Base-by-base conservation (phyloP, 306 rosid species). In the Ormosia emarginata region DNA sequence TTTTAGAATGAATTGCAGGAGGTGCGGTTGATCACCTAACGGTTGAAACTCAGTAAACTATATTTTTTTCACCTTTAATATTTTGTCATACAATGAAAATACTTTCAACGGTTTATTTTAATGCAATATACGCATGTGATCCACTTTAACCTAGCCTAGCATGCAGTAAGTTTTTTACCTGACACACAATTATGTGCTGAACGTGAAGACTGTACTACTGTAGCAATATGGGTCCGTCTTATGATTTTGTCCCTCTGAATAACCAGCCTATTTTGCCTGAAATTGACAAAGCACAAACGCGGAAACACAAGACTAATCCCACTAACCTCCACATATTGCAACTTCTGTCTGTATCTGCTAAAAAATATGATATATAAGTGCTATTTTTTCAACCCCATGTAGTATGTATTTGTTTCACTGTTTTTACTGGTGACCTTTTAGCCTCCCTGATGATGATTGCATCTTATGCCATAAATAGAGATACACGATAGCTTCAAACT, bases 151-250 rank as follows among this genome's bases (percentile, higher is more conserved):
- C 80, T 37, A 37, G 4, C 56, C 49, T 55, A 33, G 14, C 8
- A 57, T 49, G 49, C 73, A 59, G 83, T 69, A 77, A 70, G 34
- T 32, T 39, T 43, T 49, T 18, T 40, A 49, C 10, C 81, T 67
- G 66, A 40, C 57, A 78, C 80, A 55, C 4, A 62, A 77, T 24
- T 24, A 24, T 83, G 57, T 13, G 30, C 41, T 39, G 75, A 73
- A 67, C 70, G 81, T 78, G 84, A 73, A 77, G 40, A 32, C 63
- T 58, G 67, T 18, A 44, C 79, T 6, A 68, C 1, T 36, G 70
- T 61, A 44, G 79, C 75, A 40, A 67, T 64, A 62, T 44, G 63
- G 71, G 66, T 66, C 84, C 66, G 46, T 55, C 32, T 78, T 67
- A 39, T 37, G 85, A 82, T 1, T 44, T 29, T 64, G 53, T 40